Evolutionary conservation across 805 yeast genomes (phyloP).

Genomic region (Saccharomyces paradoxus): DNA sequence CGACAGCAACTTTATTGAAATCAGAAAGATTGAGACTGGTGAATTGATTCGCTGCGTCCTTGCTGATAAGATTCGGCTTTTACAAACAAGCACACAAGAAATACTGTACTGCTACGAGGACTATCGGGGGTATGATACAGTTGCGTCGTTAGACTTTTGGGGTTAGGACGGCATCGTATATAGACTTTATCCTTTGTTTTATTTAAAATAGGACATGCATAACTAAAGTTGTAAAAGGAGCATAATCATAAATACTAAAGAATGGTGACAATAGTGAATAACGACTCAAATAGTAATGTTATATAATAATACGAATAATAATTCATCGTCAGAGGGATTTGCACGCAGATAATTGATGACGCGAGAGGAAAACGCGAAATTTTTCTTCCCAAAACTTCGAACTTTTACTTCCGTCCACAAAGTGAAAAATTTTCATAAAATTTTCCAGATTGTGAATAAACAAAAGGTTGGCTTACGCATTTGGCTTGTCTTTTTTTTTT

Average conservation of each 20-base stretch:
- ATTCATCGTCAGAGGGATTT: not conserved
- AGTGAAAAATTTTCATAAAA: not conserved
- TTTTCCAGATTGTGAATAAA: not conserved
- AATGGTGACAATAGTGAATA: not conserved
- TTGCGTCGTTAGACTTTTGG: constrained; percentile 90
- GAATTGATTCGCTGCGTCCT: constrained; percentile 79
- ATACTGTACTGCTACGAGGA: constrained; percentile 88
- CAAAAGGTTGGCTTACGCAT: not conserved
- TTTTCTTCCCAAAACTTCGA: not conserved
- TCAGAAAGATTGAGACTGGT: constrained; percentile 82
- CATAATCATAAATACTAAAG: constrained; percentile 1
- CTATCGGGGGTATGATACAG: constrained; percentile 84
- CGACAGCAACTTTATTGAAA: constrained; percentile 84
- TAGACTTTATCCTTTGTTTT: not conserved
- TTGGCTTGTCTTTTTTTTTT: not conserved
- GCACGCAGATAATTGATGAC: not conserved
- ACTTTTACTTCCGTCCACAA: not conserved
- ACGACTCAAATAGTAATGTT: not conserved
- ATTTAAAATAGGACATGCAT: not conserved
- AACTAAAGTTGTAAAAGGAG: not conserved
- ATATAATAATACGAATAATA: not conserved
- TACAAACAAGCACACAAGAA: constrained; percentile 88
- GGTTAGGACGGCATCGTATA: constrained; percentile 25
- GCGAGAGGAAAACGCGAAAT: constrained; percentile 4
- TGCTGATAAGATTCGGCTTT: constrained; percentile 83